Conservation (phyloP, 768 basidiomycete species). For the Russula compacta region DNA sequence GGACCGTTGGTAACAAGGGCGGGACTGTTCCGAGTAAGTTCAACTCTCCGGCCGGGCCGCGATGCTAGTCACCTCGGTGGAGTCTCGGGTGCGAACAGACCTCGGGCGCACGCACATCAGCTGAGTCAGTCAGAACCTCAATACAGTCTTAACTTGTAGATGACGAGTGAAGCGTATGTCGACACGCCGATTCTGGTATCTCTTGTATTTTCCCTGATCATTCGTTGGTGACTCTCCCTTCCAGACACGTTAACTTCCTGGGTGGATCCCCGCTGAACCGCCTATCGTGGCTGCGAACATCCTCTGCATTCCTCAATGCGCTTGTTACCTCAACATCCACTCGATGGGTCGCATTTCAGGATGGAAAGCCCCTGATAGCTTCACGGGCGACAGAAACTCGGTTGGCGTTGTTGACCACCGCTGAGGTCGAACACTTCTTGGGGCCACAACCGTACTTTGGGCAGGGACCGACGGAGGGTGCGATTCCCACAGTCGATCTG, state of each 20-base stretch:
- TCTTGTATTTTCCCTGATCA: constrained; percentile 4
- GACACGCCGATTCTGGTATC: constrained; percentile 3
- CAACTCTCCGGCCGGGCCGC: constrained; percentile 6
- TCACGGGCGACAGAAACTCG: constrained; percentile 28
- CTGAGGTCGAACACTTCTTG: constrained; percentile 54
- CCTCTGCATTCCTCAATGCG: constrained; percentile 66
- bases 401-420: constrained; percentile 49
- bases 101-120: neutral
- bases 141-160: neutral
- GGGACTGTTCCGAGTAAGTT: constrained; percentile 3
- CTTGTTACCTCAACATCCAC: constrained; percentile 51
- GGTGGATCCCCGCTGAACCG: constrained; percentile 69
- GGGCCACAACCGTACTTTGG: constrained; percentile 64
- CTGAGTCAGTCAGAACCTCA: constrained; percentile 5
- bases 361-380: constrained; percentile 56
- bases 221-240: constrained; percentile 6
- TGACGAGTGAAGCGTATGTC: constrained; percentile 20
- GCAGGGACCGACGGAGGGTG: constrained; percentile 45
- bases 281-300: constrained; percentile 71
- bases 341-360: constrained; percentile 72
- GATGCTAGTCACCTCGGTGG: constrained; percentile 1
- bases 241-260: constrained; percentile 41
- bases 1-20: neutral
- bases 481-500: constrained; percentile 22
- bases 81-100: neutral